Conservation (phyloP, 768 basidiomycete species). For the Amanita inopinata region DNA sequence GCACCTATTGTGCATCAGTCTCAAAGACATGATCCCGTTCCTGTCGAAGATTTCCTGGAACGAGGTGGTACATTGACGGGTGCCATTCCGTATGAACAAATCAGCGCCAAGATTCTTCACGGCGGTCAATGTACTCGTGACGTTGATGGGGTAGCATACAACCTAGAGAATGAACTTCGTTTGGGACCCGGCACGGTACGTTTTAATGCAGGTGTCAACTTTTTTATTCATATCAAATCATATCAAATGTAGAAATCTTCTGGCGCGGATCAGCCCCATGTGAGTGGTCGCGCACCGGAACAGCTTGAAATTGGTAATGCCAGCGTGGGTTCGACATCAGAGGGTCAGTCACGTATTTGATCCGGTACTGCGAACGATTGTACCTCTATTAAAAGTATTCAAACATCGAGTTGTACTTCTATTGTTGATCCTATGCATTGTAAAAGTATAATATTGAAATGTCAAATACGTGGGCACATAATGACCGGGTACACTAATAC, state of each 20-base stretch:
- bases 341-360: too few species aligned
- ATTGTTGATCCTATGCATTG: neutral
- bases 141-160: constrained; percentile 18
- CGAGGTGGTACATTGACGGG: constrained; percentile 15
- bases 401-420: too few species aligned
- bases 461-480: too few species aligned
- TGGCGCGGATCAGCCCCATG: neutral
- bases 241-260: too few species aligned
- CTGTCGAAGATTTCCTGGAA: constrained; percentile 24
- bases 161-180: constrained; percentile 14
- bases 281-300: too few species aligned
- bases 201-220: too few species aligned
- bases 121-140: constrained; percentile 16
- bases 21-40: constrained; percentile 22
- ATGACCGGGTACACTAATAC: neutral
- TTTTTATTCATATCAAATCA: too few species aligned
- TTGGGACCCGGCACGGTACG: too few species aligned
- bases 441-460: neutral
- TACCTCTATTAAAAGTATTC: too few species aligned
- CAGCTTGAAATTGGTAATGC: too few species aligned
- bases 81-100: constrained; percentile 10
- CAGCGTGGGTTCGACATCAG: too few species aligned
- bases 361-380: too few species aligned
- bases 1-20: constrained; percentile 28
- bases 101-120: constrained; percentile 15